Evolutionary conservation across 352 stramenopile species (phyloP).

Genomic region (Aphanomyces cochlioides): DNA sequence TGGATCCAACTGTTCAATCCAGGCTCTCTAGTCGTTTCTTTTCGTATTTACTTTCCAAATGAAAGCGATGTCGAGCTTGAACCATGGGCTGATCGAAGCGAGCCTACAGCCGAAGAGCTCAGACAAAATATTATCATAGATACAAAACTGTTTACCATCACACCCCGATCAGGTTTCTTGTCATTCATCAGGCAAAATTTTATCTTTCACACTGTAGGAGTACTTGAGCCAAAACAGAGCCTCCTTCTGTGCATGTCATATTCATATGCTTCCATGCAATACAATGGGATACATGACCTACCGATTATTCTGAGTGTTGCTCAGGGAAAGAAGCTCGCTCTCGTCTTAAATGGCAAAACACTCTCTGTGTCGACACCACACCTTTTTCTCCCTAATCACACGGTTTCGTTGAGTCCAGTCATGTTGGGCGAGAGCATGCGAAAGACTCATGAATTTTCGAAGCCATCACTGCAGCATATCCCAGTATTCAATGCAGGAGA

Average conservation of each 20-base stretch:
- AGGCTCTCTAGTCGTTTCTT: constrained; percentile 77
- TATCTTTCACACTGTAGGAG: constrained; percentile 24
- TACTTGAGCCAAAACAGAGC: constrained; percentile 53
- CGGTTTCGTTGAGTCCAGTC: constrained; percentile 63
- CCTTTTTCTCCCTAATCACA: constrained; percentile 55
- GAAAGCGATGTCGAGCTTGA: constrained; percentile 91
- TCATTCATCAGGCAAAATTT: background rate
- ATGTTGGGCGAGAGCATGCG: constrained; percentile 62
- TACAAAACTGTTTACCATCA: constrained; percentile 64
- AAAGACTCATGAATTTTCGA: constrained; percentile 16
- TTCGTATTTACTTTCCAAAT: constrained; percentile 85
- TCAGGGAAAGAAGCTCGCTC: constrained; percentile 86
- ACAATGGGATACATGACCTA: constrained; percentile 80
- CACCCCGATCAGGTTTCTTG: constrained; percentile 41
- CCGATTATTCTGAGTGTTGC: constrained; percentile 82
- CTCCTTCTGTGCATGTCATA: constrained; percentile 66
- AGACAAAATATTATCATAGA: constrained; percentile 78
- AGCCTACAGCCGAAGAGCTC: constrained; percentile 74
- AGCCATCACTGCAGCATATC: constrained; percentile 64
- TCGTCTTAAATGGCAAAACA: constrained; percentile 82
- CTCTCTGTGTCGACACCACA: constrained; percentile 59
- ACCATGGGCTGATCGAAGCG: constrained; percentile 87
- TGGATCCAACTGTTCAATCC: constrained; percentile 84
- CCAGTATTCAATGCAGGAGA: constrained; percentile 75
- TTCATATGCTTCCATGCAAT: constrained; percentile 61